A percentile compares a stretch with the other conserved stretches of the same genome.
These are phyloP conservation scores for Backusella circina DNA, from an alignment of 192 early-diverging fungal species.

Conservation along the genomic window DNA sequence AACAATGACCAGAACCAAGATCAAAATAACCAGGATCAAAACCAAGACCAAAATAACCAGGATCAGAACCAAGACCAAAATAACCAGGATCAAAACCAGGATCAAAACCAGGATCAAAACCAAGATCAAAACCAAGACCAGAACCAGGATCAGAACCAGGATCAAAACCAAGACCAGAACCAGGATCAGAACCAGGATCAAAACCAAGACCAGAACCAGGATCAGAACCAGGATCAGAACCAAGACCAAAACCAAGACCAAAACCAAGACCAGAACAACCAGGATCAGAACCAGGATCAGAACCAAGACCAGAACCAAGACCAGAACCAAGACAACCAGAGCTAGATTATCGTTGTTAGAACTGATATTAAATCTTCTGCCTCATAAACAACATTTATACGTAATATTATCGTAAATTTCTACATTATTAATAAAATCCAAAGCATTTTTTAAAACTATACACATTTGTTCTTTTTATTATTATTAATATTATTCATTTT, in stretches of 20 bases:
- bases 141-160: too few species aligned
- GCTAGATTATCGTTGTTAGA: not conserved
- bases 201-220: not conserved
- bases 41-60: too few species aligned
- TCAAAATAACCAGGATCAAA: too few species aligned
- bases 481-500: too few species aligned
- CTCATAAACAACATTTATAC: not conserved
- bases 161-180: too few species aligned
- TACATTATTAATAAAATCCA: not conserved
- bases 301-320: not conserved
- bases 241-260: not conserved
- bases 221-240: not conserved
- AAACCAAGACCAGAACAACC: not conserved
- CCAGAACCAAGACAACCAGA: not conserved
- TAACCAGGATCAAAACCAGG: too few species aligned
- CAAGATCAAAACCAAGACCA: too few species aligned
- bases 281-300: not conserved
- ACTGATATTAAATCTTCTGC: not conserved
- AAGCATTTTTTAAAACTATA: not conserved
- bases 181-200: too few species aligned
- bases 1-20: not conserved
- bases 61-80: too few species aligned
- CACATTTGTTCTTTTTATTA: not conserved
- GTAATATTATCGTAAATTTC: not conserved
- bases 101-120: too few species aligned